A percentile compares a stretch with the other conserved stretches of the same genome.
phyloP scores from a whole-genome alignment of 228 moss, liverwort and hornwort genomes.

The Sphagnum magellanicum region DNA sequence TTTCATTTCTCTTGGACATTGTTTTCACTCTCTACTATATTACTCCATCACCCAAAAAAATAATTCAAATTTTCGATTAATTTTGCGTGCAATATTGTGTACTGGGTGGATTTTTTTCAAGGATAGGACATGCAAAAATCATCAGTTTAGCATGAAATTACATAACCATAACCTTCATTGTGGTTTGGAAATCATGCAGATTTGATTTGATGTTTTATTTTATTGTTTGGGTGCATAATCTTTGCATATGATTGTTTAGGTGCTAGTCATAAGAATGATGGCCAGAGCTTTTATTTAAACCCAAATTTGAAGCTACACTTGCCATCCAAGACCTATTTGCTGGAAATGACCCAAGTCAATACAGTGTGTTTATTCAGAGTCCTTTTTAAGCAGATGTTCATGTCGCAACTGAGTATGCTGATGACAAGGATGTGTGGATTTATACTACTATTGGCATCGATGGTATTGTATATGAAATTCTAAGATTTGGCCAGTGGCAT shows the following conservation, averaged over 20 bases:
- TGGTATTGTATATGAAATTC: constrained; percentile 31
- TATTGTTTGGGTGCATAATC: too few relatives aligned
- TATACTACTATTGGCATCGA: constrained; percentile 24
- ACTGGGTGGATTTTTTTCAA: too few relatives aligned
- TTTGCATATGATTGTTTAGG: constrained; percentile 4
- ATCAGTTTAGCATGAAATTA: too few relatives aligned
- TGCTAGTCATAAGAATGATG: constrained; percentile 22
- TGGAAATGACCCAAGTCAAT: constrained; percentile 6
- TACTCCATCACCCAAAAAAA: too few relatives aligned
- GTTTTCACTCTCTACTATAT: too few relatives aligned
- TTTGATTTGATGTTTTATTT: too few relatives aligned
- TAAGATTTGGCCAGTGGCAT: constrained; percentile 43
- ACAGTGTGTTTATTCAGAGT: constrained; percentile 24
- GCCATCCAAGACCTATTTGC: constrained; percentile 16
- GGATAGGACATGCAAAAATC: too few relatives aligned
- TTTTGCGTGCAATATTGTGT: too few relatives aligned
- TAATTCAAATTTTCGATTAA: too few relatives aligned
- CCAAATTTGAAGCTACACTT: constrained; percentile 9
- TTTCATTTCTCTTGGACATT: too few relatives aligned
- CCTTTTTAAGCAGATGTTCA: constrained; percentile 12
- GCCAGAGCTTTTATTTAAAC: constrained; percentile 40
- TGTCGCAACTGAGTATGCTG: constrained; percentile 12
- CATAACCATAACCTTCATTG: too few relatives aligned
- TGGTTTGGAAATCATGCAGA: too few relatives aligned
- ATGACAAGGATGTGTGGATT: constrained; percentile 35